A percentile compares a stretch with the other conserved stretches of the same genome.
Conservation (phyloP, 192 early-diverging fungal species). For the Coemansia sp. region DNA sequence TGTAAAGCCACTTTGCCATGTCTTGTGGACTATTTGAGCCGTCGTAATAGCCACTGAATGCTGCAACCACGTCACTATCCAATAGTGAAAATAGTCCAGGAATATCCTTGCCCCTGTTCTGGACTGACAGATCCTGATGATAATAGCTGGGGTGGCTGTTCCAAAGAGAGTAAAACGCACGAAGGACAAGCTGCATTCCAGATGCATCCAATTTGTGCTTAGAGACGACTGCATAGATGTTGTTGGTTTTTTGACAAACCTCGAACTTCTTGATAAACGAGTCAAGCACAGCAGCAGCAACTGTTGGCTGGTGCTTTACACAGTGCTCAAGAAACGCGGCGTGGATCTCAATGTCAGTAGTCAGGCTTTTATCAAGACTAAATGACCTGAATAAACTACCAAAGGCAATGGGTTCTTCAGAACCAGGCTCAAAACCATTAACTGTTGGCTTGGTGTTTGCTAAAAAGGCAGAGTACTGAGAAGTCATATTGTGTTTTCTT, state of each 20-base stretch:
- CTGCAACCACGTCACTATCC: conserved; percentile 64
- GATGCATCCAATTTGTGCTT: background rate
- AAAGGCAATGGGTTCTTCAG: background rate
- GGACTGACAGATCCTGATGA: background rate
- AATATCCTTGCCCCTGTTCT: too few species aligned
- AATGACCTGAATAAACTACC: background rate
- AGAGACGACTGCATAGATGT: conserved; percentile 19
- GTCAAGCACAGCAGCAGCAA: conserved; percentile 2
- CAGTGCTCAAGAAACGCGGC: conserved; percentile 17
- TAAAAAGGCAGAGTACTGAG: background rate
- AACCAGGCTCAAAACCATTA: background rate
- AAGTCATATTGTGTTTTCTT: background rate
- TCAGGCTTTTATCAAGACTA: background rate
- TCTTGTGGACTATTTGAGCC: conserved; percentile 81
- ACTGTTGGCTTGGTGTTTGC: background rate
- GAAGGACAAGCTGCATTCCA: conserved; percentile 8
- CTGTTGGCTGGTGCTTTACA: background rate
- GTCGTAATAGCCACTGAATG: conserved; percentile 94
- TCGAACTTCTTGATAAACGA: conserved; percentile 2
- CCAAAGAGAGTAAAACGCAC: conserved; percentile 33
- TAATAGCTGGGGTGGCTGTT: background rate
- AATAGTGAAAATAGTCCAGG: conserved; percentile 40
- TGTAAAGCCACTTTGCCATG: conserved; percentile 71
- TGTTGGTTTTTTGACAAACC: background rate
- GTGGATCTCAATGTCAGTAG: conserved; percentile 10